These are phyloP conservation scores for Patellaria atrata DNA, from an alignment of 495 filamentous ascomycete genomes.

Conservation along the genomic window DNA sequence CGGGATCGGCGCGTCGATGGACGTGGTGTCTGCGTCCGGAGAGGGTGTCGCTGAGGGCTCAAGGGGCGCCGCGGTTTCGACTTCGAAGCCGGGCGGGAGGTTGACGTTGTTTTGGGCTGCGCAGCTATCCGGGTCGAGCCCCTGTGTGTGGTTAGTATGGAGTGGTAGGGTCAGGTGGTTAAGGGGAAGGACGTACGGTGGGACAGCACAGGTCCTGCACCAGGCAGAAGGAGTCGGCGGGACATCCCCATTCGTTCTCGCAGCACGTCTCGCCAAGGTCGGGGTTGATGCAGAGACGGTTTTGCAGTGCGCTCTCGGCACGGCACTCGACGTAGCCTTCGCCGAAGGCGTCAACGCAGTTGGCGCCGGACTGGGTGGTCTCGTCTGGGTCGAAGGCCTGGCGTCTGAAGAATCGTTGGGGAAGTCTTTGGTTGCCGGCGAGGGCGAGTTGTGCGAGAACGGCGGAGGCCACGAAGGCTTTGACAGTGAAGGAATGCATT, in stretches of 20 bases:
- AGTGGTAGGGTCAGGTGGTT: not conserved
- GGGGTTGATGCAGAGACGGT: constrained; percentile 6
- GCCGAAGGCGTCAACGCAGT: constrained; percentile 1
- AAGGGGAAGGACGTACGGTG: not conserved
- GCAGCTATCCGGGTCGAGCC: constrained; percentile 3
- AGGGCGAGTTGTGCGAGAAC: too few relatives aligned
- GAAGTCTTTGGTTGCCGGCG: too few relatives aligned
- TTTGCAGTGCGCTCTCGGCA: not conserved
- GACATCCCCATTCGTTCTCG: constrained; percentile 3
- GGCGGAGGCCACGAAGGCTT: too few relatives aligned
- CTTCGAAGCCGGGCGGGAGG: not conserved
- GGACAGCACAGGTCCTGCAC: not conserved
- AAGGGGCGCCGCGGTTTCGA: too few relatives aligned
- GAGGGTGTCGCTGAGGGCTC: too few relatives aligned
- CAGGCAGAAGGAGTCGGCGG: constrained; percentile 1
- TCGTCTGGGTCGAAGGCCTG: too few relatives aligned
- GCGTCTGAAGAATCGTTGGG: too few relatives aligned
- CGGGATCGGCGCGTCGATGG: too few relatives aligned
- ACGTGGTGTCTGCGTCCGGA: too few relatives aligned
- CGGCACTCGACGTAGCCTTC: not conserved
- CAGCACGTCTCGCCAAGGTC: constrained; percentile 5
- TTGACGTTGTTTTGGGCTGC: constrained; percentile 4
- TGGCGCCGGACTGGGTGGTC: not conserved
- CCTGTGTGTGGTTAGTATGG: constrained; percentile 1
- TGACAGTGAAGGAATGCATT: too few relatives aligned